Evolutionary conservation across 2,329 filamentous ascomycete species (phyloP).

Genomic region (Colletotrichum somersetense): DNA sequence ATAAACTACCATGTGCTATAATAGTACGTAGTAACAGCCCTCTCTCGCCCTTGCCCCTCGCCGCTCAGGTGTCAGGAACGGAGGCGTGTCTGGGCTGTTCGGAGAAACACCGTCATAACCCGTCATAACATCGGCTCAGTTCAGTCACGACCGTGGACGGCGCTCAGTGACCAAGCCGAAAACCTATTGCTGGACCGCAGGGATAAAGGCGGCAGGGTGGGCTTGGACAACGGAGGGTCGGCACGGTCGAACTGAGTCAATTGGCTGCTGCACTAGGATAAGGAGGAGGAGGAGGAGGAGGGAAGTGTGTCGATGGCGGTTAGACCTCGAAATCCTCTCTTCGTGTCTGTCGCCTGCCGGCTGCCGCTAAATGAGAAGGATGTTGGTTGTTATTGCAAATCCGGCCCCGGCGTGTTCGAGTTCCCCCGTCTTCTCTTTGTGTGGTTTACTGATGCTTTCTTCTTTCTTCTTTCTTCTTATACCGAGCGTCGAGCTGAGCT

Average conservation of each 20-base stretch:
- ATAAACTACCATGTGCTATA: too few relatives aligned
- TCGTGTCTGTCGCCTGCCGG: background rate
- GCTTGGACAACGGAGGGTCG: background rate
- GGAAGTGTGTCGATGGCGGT: slow-evolving; percentile 7
- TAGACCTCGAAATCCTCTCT: background rate
- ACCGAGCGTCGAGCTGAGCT: too few relatives aligned
- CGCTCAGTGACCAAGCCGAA: background rate
- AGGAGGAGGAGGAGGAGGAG: background rate
- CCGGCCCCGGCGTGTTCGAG: background rate
- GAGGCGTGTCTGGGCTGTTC: background rate
- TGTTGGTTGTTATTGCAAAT: slow-evolving; percentile 4
- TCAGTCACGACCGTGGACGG: background rate
- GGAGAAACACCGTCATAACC: background rate
- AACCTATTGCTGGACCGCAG: background rate
- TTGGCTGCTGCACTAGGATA: slow-evolving; percentile 5
- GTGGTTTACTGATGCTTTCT: background rate
- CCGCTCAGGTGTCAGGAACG: background rate
- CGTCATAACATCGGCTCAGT: background rate
- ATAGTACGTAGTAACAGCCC: too few relatives aligned
- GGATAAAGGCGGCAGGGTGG: slow-evolving; percentile 15
- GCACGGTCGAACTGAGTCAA: slow-evolving; percentile 16
- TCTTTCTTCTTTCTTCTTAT: background rate
- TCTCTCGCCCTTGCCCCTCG: background rate
- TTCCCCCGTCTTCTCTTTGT: background rate
- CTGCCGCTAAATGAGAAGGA: slow-evolving; percentile 4